A percentile compares a stretch with the other conserved stretches of the same genome.
Conservation (phyloP, 257 asterid genomes). For the Lithospermum erythrorhizon region DNA sequence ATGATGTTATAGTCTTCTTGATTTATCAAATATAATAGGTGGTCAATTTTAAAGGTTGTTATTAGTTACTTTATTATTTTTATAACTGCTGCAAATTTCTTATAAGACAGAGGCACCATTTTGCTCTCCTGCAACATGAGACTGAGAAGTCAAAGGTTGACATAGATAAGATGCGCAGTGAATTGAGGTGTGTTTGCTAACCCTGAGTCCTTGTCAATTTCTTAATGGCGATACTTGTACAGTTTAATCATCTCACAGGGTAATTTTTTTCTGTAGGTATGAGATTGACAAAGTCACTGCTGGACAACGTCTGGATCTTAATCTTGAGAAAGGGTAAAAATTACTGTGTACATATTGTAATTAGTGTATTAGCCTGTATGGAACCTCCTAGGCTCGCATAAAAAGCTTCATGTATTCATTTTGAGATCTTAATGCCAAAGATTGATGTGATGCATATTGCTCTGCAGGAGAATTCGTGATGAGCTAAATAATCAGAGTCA, state of each 20-base stretch:
- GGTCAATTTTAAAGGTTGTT: no score
- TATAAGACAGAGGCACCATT: conserved; percentile 66
- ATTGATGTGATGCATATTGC: not conserved
- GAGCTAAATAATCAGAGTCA: conserved; percentile 77
- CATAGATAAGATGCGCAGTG: conserved; percentile 85
- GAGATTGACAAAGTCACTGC: conserved; percentile 93
- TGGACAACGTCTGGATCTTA: conserved; percentile 90
- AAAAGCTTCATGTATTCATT: no score
- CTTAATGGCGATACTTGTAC: conserved; percentile 6
- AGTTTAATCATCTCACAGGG: conserved; percentile 7
- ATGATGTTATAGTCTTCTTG: no score
- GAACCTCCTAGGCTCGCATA: not conserved
- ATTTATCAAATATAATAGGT: no score
- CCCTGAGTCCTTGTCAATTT: not conserved
- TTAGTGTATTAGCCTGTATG: not conserved
- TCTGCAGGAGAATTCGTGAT: conserved; percentile 85
- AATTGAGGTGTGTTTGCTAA: conserved; percentile 56
- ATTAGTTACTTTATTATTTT: not conserved
- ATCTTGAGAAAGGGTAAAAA: conserved; percentile 83
- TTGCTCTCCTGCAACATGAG: conserved; percentile 83
- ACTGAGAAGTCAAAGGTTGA: conserved; percentile 71
- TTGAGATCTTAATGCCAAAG: not conserved
- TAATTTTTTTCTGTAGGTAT: conserved; percentile 42
- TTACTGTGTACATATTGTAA: not conserved
- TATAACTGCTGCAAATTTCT: not conserved